A percentile compares a stretch with the other conserved stretches of the same genome.
Evolutionary conservation across 192 early-diverging fungal species (phyloP).

Genomic region (Coemansia sp.): DNA sequence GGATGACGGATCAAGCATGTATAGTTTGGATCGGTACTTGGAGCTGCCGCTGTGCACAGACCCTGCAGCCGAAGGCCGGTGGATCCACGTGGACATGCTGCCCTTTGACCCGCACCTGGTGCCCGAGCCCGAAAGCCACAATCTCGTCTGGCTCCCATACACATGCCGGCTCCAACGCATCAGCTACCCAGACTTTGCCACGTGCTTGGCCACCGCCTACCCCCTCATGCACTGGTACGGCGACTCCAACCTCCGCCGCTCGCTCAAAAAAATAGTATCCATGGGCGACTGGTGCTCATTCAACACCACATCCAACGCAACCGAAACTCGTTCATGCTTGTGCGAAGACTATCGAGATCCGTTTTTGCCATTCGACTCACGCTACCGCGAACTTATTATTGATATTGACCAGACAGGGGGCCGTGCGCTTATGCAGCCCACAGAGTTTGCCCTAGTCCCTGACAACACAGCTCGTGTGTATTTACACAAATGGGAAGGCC

Average conservation of each 20-base stretch:
- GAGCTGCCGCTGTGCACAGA: conserved; percentile 51
- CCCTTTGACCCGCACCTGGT: conserved; percentile 4
- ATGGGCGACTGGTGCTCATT: conserved; percentile 48
- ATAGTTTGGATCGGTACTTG: conserved; percentile 23
- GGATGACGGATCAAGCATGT: background rate
- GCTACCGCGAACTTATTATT: conserved; percentile 5
- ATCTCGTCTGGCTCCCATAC: conserved; percentile 55
- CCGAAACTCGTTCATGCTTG: conserved; percentile 22
- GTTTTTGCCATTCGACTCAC: conserved; percentile 25
- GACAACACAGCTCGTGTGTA: conserved; percentile 9
- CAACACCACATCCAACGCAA: background rate
- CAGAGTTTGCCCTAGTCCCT: background rate
- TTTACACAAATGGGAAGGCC: conserved; percentile 55
- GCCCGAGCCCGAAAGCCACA: conserved; percentile 27
- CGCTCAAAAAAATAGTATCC: conserved; percentile 51
- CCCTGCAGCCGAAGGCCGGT: conserved; percentile 40
- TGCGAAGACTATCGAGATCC: conserved; percentile 53
- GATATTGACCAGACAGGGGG: conserved; percentile 9
- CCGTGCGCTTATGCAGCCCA: background rate
- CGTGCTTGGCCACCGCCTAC: conserved; percentile 34
- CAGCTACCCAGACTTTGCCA: conserved; percentile 38
- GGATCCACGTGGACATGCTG: conserved; percentile 25
- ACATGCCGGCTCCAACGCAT: conserved; percentile 40
- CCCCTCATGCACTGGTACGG: conserved; percentile 50
- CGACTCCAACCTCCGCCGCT: conserved; percentile 54